Evolutionary conservation across 495 filamentous ascomycete species (phyloP), one percentile per base, ranked within the genome.

Genomic region (Penicillium coffeae): DNA sequence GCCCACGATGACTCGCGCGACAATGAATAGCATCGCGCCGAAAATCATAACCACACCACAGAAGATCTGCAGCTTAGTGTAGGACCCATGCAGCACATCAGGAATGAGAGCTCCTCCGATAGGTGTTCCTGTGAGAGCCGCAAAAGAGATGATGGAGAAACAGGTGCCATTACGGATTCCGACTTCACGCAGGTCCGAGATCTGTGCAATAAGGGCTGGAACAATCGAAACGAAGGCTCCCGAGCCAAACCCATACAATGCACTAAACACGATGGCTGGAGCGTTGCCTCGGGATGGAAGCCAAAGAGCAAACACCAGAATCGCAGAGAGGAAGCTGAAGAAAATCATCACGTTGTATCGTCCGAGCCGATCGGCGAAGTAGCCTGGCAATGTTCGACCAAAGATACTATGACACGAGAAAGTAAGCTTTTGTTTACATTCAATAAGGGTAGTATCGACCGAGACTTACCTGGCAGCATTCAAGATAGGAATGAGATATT

Each of bases 361-460:
- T 1, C 88, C 88, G 27, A 87, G 33, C 50, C 77, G 80, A 63
- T 93, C 88, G 34, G 83, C 88, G 14, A 86, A 40, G 54, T 81
- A 79, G n/a, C 84, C 84, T 1, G 86, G 86, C 8, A 87, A 50
- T 40, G 87, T 87, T 40, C 88, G 81, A n/a, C 88, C 88, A 38
- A 86, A 74, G 48, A 89, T 77, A 48, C 82, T 78, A 42, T 6
- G n/a, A 2, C 25, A n/a, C n/a, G n/a, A n/a, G n/a, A 3, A 19
- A 16, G 16, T 39, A 22, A 40, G 13, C 4, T n/a, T 20, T 7
- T 13, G 12, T 19, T 14, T 36, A 52, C 50, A 39, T 41, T 25
- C 35, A 20, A 5, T 15, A 39, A 10, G 56, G 27, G 20, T n/a
- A 27, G 14, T 7, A 47, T 16, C 12, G 5, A 38, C 32, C 13